phyloP scores from a whole-genome alignment of 1,284 basidiomycete species.

The Moesziomyces antarcticus region DNA sequence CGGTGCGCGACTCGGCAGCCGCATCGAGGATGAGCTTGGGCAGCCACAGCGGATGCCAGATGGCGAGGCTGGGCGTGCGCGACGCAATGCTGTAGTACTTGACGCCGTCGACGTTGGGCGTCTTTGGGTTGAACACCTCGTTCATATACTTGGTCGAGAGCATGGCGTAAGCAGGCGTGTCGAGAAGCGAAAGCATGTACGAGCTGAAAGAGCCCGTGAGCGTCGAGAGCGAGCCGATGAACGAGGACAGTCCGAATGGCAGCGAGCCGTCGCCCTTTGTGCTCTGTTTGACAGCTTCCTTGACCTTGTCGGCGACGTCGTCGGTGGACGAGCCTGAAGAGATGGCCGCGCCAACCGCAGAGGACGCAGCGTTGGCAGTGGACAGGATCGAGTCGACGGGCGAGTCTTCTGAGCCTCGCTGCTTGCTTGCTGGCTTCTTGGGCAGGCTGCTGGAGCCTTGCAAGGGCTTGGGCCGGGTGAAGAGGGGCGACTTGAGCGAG shows the following conservation, averaged over 20 bases:
- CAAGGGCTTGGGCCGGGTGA: constrained; percentile 50
- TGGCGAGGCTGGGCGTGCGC: constrained; percentile 76
- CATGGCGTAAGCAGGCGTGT: constrained; percentile 97
- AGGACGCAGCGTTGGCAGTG: constrained; percentile 27
- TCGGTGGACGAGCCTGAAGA: neutral
- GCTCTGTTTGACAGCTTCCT: constrained; percentile 32
- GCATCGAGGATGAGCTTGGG: constrained; percentile 91
- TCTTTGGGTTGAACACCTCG: constrained; percentile 88
- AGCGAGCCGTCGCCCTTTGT: constrained; percentile 31
- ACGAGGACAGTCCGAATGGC: constrained; percentile 37
- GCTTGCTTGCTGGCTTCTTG: constrained; percentile 15
- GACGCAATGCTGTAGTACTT: constrained; percentile 93
- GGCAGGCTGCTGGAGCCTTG: constrained; percentile 28
- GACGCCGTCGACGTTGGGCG: constrained; percentile 82
- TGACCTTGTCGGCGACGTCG: constrained; percentile 28
- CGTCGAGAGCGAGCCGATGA: constrained; percentile 61
- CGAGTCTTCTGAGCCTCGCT: constrained; percentile 8
- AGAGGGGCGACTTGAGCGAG: constrained; percentile 62
- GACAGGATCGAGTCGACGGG: constrained; percentile 15
- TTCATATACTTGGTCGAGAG: constrained; percentile 87
- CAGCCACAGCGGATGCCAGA: constrained; percentile 96
- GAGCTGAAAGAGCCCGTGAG: constrained; percentile 85
- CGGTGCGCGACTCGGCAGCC: constrained; percentile 69
- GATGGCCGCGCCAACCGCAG: constrained; percentile 11
- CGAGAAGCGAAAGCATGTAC: constrained; percentile 88